Evolutionary conservation across 1,284 basidiomycete genomes (phyloP).

Genomic region (Puccinia coronata): DNA sequence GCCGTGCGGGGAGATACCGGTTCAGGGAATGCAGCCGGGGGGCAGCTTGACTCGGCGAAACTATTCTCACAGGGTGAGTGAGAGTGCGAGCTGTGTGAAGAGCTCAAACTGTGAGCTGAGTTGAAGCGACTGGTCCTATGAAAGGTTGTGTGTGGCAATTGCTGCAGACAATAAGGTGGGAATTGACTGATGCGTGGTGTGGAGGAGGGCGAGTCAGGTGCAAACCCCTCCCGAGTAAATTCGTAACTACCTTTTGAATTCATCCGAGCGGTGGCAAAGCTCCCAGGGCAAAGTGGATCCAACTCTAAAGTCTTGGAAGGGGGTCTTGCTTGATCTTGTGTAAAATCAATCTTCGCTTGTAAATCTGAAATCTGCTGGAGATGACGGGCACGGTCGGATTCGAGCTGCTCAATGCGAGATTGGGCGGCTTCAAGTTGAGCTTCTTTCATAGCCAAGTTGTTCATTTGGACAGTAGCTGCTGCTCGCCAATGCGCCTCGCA

Average conservation of each 20-base stretch:
- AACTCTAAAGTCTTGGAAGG: neutral
- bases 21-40: neutral
- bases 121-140: neutral
- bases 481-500: slow-evolving; percentile 46
- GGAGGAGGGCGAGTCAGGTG: slow-evolving; percentile 21
- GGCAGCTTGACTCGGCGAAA: neutral
- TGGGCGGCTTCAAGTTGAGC: too few relatives aligned
- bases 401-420: slow-evolving; percentile 20
- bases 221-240: neutral
- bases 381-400: slow-evolving; percentile 23
- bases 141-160: neutral
- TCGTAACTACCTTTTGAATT: slow-evolving; percentile 9
- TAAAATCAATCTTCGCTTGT: slow-evolving; percentile 25
- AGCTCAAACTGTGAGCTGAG: slow-evolving; percentile 11
- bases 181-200: slow-evolving; percentile 18
- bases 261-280: neutral
- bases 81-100: neutral
- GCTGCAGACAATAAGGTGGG: slow-evolving; percentile 3
- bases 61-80: neutral
- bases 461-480: slow-evolving; percentile 35
- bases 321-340: too few relatives aligned
- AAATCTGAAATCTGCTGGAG: slow-evolving; percentile 17
- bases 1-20: slow-evolving; percentile 17
- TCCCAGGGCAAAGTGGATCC: slow-evolving; percentile 13
- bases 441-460: neutral